A percentile compares a stretch with the other conserved stretches of the same genome.
These are phyloP conservation scores for Gloeophyllum trabeum DNA, from an alignment of 768 basidiomycete genomes.

Conservation along the genomic window DNA sequence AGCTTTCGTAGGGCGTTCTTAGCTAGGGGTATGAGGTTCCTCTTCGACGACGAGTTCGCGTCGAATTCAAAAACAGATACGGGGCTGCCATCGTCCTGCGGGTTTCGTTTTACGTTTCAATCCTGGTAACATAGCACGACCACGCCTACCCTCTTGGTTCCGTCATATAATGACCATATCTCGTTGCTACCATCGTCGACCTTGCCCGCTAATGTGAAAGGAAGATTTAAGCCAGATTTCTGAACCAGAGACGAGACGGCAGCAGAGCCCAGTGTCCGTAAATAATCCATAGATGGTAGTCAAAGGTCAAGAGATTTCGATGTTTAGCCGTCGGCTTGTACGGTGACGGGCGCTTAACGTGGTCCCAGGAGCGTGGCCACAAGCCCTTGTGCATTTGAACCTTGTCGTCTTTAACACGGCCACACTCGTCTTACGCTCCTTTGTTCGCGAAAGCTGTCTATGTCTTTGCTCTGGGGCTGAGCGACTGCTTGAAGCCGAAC, in stretches of 20 bases:
- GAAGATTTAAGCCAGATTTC: constrained; percentile 84
- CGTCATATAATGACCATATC: constrained; percentile 83
- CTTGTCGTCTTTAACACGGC: no score
- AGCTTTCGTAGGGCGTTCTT: constrained; percentile 86
- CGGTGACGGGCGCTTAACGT: no score
- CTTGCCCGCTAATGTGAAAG: constrained; percentile 74
- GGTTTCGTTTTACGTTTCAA: not conserved
- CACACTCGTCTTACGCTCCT: no score
- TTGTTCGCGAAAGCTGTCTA: no score
- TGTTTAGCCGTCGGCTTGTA: no score
- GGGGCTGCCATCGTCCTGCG: constrained; percentile 74
- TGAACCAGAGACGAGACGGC: constrained; percentile 88
- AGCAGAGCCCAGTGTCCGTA: constrained; percentile 71
- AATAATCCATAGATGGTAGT: constrained; percentile 72
- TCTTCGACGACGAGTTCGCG: constrained; percentile 45
- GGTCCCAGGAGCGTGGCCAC: no score
- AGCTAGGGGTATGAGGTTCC: constrained; percentile 61
- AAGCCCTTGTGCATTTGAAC: no score
- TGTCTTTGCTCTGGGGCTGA: no score
- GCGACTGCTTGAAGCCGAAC: no score
- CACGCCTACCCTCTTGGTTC: constrained; percentile 82
- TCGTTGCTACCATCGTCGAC: constrained; percentile 54
- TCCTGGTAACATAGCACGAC: constrained; percentile 6
- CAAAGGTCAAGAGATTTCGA: no score
- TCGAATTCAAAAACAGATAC: constrained; percentile 95